Conservation (phyloP, 371 early-diverging fungal genomes). For the Globomyces sp. region DNA sequence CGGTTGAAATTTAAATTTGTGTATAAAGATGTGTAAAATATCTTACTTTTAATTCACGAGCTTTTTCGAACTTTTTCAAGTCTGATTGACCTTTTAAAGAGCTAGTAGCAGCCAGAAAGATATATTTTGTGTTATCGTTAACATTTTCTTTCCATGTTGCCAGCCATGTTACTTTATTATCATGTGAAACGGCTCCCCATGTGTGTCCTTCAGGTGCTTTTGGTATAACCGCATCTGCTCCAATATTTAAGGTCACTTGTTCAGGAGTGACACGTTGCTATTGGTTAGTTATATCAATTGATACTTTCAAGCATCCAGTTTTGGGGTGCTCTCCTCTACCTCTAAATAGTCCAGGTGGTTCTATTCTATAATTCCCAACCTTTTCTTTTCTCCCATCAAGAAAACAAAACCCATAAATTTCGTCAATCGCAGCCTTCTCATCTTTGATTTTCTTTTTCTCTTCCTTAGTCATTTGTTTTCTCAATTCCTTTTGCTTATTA, state of each 20-base stretch:
- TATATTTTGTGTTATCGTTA: slow-evolving; percentile 87
- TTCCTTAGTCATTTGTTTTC: slow-evolving; percentile 85
- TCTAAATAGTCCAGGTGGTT: slow-evolving; percentile 95
- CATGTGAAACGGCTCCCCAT: slow-evolving; percentile 87
- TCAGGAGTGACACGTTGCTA: slow-evolving; percentile 77
- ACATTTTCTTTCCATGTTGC: slow-evolving; percentile 98
- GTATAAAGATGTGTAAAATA: not conserved
- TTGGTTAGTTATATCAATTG: no score
- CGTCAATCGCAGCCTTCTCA: slow-evolving; percentile 71
- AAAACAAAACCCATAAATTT: slow-evolving; percentile 68
- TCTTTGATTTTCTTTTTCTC: slow-evolving; percentile 80
- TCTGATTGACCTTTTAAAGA: slow-evolving; percentile 96
- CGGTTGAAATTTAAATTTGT: not conserved
- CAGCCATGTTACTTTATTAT: slow-evolving; percentile 93
- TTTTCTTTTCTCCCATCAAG: slow-evolving; percentile 94
- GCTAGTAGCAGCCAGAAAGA: slow-evolving; percentile 88
- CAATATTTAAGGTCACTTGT: slow-evolving; percentile 91
- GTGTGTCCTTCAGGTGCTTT: slow-evolving; percentile 82
- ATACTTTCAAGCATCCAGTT: slow-evolving; percentile 38
- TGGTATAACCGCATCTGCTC: slow-evolving; percentile 75
- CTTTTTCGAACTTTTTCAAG: slow-evolving; percentile 94
- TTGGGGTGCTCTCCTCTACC: slow-evolving; percentile 59
- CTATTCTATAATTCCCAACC: slow-evolving; percentile 95
- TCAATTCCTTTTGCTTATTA: slow-evolving; percentile 70
- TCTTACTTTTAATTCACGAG: slow-evolving; percentile 78